Percentiles rank a stretch among this genome's conserved stretches.
Conservation (phyloP, 75 land plant genomes). For the Cupressus sempervirens region DNA sequence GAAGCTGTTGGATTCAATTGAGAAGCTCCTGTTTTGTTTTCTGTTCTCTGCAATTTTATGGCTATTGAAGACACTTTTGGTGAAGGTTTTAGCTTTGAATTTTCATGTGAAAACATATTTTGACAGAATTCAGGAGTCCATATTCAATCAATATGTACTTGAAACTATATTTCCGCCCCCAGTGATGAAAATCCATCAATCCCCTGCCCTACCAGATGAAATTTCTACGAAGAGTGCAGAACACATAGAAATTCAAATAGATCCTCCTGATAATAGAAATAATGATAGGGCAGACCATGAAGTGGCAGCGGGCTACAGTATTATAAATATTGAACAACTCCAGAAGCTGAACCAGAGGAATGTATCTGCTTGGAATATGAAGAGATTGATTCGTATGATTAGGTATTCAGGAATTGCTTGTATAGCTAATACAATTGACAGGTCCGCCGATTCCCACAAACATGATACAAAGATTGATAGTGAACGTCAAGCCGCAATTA, state of each 20-base stretch:
- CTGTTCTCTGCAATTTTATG: constrained; percentile 41
- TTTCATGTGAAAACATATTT: constrained; percentile 64
- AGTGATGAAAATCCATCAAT: constrained; percentile 12
- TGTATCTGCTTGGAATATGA: constrained; percentile 33
- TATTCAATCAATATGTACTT: constrained; percentile 59
- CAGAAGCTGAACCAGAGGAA: constrained; percentile 41
- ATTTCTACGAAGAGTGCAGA: not conserved
- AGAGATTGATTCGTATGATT: constrained; percentile 19
- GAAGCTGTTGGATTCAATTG: too few species aligned
- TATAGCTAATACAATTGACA: constrained; percentile 26
- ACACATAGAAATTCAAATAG: not conserved
- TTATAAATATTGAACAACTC: constrained; percentile 27
- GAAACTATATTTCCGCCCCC: constrained; percentile 78
- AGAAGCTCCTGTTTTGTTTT: too few species aligned
- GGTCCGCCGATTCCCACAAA: constrained; percentile 11
- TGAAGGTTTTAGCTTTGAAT: constrained; percentile 51
- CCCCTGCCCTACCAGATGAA: not conserved
- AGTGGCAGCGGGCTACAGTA: not conserved
- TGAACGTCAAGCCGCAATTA: constrained; percentile 36
- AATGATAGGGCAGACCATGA: not conserved
- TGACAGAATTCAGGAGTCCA: constrained; percentile 62
- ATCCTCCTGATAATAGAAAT: not conserved
- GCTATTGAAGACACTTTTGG: constrained; percentile 48
- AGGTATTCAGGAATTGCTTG: constrained; percentile 24
- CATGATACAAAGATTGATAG: constrained; percentile 23